Evolutionary conservation across 2,329 filamentous ascomycete species (phyloP).

Genomic region (Fusarium mexicanum): DNA sequence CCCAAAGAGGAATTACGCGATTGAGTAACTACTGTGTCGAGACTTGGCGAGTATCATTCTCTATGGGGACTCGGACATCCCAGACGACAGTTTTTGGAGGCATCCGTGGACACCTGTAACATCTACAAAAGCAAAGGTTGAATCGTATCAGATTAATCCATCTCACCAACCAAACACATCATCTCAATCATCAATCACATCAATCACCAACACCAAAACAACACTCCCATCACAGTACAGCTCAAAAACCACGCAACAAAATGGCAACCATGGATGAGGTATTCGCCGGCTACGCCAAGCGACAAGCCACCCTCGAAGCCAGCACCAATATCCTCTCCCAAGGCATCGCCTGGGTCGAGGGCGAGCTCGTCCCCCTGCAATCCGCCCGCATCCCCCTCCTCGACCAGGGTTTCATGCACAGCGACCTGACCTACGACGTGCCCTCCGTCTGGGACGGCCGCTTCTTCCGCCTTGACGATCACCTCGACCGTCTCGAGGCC

Average conservation of each 20-base stretch:
- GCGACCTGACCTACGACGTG: constrained; percentile 63
- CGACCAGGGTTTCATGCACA: constrained; percentile 62
- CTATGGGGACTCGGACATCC: rapidly evolving
- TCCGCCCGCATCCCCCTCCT: constrained; percentile 60
- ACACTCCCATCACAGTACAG: background rate
- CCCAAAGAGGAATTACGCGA: constrained; percentile 18
- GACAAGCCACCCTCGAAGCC: constrained; percentile 39
- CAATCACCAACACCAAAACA: background rate
- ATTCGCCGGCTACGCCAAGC: constrained; percentile 49
- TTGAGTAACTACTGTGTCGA: background rate
- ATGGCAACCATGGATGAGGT: constrained; percentile 58
- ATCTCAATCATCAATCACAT: background rate
- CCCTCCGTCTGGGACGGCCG: constrained; percentile 62
- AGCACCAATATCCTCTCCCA: constrained; percentile 37
- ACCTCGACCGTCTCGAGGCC: constrained; percentile 54
- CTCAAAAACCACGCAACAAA: background rate
- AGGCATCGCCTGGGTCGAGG: constrained; percentile 59
- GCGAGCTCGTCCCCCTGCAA: constrained; percentile 53
- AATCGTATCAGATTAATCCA: background rate
- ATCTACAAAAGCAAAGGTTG: constrained; percentile 10
- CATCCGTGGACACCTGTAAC: background rate
- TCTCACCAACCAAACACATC: background rate
- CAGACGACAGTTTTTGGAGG: rapidly evolving
- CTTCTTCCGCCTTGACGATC: constrained; percentile 62
- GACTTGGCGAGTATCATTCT: background rate